phyloP scores from a whole-genome alignment of 345 rosid species.

The Murraya paniculata region DNA sequence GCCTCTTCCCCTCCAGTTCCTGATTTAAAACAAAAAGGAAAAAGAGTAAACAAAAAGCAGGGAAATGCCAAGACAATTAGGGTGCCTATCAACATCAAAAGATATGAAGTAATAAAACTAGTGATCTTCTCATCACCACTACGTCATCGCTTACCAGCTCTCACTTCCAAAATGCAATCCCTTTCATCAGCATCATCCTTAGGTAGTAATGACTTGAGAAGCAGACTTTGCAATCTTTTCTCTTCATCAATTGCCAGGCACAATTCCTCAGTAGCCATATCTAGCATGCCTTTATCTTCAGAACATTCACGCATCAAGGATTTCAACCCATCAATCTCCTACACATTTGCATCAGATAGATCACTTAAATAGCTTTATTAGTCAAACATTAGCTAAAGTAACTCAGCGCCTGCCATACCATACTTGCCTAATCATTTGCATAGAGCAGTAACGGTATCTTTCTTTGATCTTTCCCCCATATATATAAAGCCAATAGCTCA shows the following conservation, averaged over 20 bases:
- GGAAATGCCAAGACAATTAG: neutral
- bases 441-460: neutral
- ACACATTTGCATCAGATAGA: conserved; percentile 6
- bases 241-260: conserved; percentile 55
- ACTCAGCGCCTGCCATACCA: neutral
- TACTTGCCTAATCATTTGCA: neutral
- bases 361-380: neutral
- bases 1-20: conserved; percentile 99
- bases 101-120: neutral
- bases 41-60: neutral
- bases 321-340: conserved; percentile 80
- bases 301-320: conserved; percentile 59
- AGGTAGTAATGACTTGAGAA: conserved; percentile 86
- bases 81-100: neutral
- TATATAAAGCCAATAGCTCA: neutral
- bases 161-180: conserved; percentile 94
- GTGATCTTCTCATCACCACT: neutral
- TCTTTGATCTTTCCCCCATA: neutral
- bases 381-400: neutral
- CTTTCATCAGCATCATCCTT: conserved; percentile 98
- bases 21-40: conserved; percentile 23
- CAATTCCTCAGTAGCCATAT: conserved; percentile 72
- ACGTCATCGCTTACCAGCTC: conserved; percentile 64
- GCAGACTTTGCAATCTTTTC: conserved; percentile 62
- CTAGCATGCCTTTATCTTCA: conserved; percentile 76